A percentile compares a stretch with the other conserved stretches of the same genome.
phyloP scores from a whole-genome alignment of 345 rosid genomes.

The Mallotus nudiflorus region DNA sequence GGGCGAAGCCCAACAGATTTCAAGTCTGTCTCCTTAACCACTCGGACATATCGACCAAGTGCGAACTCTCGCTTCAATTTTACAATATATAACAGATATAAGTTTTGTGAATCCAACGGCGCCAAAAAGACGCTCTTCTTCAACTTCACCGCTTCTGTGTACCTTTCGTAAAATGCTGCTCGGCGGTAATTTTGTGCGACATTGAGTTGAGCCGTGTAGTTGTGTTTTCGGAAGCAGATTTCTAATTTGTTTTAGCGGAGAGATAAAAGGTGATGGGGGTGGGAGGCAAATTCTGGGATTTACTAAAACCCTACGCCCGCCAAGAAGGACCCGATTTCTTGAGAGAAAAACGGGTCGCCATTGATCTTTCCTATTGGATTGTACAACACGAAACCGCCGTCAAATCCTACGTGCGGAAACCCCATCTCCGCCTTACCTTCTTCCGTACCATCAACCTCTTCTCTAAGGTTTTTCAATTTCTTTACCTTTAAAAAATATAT shows the following conservation, averaged over 20 bases:
- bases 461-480: slow-evolving; percentile 54
- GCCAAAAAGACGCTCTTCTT: neutral
- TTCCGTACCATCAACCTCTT: slow-evolving; percentile 85
- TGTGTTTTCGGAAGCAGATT: neutral
- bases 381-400: slow-evolving; percentile 84
- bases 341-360: slow-evolving; percentile 72
- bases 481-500: too few relatives aligned
- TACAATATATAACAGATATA: too few relatives aligned
- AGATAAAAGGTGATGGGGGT: slow-evolving; percentile 77
- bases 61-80: too few relatives aligned
- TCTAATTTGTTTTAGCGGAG: too few relatives aligned
- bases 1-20: slow-evolving; percentile 98
- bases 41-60: slow-evolving; percentile 70
- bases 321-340: slow-evolving; percentile 60
- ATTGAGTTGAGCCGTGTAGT: too few relatives aligned
- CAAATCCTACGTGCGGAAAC: slow-evolving; percentile 43
- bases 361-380: slow-evolving; percentile 88
- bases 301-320: slow-evolving; percentile 62
- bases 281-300: slow-evolving; percentile 91
- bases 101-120: too few relatives aligned
- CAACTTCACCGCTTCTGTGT: neutral
- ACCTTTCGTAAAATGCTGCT: too few relatives aligned
- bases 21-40: slow-evolving; percentile 99
- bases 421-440: slow-evolving; percentile 83
- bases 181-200: too few relatives aligned